A percentile compares a stretch with the other conserved stretches of the same genome.
Evolutionary conservation across 129 eudicot species (phyloP).

Genomic region (Lactuca saligna): DNA sequence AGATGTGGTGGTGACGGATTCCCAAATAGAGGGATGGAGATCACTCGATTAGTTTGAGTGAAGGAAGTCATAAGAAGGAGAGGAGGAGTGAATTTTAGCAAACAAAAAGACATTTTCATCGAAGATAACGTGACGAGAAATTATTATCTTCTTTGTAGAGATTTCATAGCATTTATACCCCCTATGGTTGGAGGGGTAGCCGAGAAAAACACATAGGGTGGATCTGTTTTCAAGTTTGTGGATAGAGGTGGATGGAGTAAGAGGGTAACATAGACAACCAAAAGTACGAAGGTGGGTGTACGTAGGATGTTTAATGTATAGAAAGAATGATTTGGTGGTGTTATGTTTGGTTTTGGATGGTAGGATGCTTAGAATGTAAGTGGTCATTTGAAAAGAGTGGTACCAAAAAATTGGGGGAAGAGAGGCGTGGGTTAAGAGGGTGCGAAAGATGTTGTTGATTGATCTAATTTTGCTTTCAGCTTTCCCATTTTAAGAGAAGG

Average conservation of each 20-base stretch:
- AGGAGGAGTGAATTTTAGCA: not conserved
- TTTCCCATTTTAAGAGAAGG: no score
- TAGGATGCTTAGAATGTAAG: not conserved
- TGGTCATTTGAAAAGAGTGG: no score
- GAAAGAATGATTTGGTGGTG: not conserved
- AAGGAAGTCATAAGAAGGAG: not conserved
- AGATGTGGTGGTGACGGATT: not conserved
- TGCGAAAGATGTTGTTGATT: no score
- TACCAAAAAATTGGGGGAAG: no score
- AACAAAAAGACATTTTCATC: not conserved
- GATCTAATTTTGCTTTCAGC: no score
- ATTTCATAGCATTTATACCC: no score
- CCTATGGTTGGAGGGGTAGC: not conserved
- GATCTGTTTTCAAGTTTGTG: not conserved
- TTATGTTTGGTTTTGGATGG: not conserved
- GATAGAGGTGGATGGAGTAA: not conserved
- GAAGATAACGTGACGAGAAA: no score
- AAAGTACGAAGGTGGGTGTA: not conserved
- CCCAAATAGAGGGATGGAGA: not conserved
- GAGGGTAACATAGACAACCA: not conserved
- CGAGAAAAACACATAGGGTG: not conserved
- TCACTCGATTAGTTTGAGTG: not conserved
- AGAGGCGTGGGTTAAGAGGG: no score
- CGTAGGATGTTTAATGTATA: not conserved
- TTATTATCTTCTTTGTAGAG: no score